Base-by-base conservation (phyloP, 2,329 filamentous ascomycete genomes). In the Xylariales sp. region DNA sequence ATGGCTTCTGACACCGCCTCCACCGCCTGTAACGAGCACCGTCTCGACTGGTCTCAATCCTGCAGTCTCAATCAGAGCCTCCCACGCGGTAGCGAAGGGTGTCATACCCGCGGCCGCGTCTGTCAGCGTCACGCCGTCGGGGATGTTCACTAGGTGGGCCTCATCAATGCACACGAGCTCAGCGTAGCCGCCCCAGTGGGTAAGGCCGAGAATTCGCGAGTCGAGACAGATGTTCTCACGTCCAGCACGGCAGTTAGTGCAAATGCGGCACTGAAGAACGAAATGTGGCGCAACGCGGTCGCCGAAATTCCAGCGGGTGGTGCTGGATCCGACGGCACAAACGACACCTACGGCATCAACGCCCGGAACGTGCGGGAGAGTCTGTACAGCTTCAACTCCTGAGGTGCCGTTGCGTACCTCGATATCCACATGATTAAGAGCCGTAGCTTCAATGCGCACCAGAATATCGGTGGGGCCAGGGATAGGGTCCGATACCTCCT, bases 351-450 rank as follows among this genome's bases (percentile, higher is more conserved):
- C 34, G 15, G 34, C 34, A 12, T 37, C 34, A 4, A 37, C 34
- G 25, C 34, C 34, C 10, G 34, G 34, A n/a, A 37, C 14, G 18
- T 37, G 34, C 18, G 34, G 34, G 14, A 37, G 25, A 6, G 5
- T 15, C 34, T 37, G 34, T 13, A 18, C 21, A 8, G 24, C 19
- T 14, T 37, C 34, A 6, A 37, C 27, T 13, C 34, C 34, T 6
- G 34, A 37, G 13, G 24, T 29, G 10, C 34, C 34, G 13, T 37
- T 23, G 24, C 34, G 34, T 6, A 37, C 34, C 18, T 37, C 34
- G 17, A 37, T 37, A 14, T 37, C 34, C 24, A 37, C 34, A 23
- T 37, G 34, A 16, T 37, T 37, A 10, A 37, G 24, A 7, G 34
- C 34, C 12, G 34, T 37, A n/a, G 34, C 34, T 20, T 14, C 10